Base-by-base conservation (phyloP, 768 basidiomycete genomes). In the Boletus rubroflammeus region DNA sequence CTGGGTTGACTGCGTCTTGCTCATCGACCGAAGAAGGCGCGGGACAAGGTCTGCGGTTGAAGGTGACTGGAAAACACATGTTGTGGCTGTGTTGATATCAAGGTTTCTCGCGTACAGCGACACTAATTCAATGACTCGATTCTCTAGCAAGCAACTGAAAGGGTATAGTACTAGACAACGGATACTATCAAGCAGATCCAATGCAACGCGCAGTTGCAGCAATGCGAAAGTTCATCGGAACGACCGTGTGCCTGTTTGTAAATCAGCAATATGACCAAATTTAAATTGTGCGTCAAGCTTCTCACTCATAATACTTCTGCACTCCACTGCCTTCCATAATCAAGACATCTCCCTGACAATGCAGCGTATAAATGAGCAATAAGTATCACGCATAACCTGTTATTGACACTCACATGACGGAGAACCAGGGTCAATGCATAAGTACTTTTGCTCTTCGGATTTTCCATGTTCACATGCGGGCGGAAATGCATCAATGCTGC, bases 401-500 rank as follows among this genome's bases (percentile, higher is more conserved):
- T 2, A 21, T 48, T 17, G 14, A 26, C 26, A 67, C 74, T 62
- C 60, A 90, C 90, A 67, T 91, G 89, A 23, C 83, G 80, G 29
- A 92, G 74, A 51, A 81, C 72, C 32, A 91, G 70, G 4, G 76
- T 80, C 60, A 90, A 66, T 8, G 73, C 77, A 34, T 75, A 73
- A 10, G 71, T 32, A 29, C 46, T 56, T 39, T 55, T 56, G 19
- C 50, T 55, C 50, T 62, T 57, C 21, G 67, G 67, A 60, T 62
- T 62, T 45, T 77, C 71, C 56, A 67, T 77, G 39, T 58, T 69
- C 47, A 70, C 60, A 56, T 73, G 78, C 28, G 76, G 67, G 21
- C 89, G 82, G 66, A 93, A 93, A 62, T 89, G 83, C 87, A 93
- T 93, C 47, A 84, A 64, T 0, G 90, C 90, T 8, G 86, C 76